Conservation (phyloP, 225 moss, liverwort and hornwort species). For the Pseudisothecium myosuroides region DNA sequence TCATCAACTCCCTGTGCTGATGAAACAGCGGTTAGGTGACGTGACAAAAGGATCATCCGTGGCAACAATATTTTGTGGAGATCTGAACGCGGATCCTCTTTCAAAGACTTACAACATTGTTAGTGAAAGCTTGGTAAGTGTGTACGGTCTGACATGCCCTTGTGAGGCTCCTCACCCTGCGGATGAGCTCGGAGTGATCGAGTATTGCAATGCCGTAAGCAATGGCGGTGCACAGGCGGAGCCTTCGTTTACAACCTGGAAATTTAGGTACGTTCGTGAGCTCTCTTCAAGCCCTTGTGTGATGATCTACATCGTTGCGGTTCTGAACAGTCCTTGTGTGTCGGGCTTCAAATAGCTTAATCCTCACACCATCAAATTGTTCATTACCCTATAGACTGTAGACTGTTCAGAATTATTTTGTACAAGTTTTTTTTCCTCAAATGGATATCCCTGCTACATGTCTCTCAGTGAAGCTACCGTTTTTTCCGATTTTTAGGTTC, state of each 20-base stretch:
- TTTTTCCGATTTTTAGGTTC: slow-evolving; percentile 19
- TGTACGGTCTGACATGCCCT: slow-evolving; percentile 26
- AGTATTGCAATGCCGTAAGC: slow-evolving; percentile 9
- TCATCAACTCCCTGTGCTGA: not conserved
- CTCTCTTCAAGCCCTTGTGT: not conserved
- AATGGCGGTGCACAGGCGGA: slow-evolving; percentile 37
- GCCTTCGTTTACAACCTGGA: slow-evolving; percentile 68
- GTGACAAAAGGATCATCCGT: not conserved
- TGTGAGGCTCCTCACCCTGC: slow-evolving; percentile 17
- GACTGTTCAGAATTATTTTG: not conserved
- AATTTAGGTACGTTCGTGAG: slow-evolving; percentile 29
- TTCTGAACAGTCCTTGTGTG: not conserved
- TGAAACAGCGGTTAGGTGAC: slow-evolving; percentile 17
- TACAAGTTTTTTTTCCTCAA: not conserved
- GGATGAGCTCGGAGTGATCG: slow-evolving; percentile 6
- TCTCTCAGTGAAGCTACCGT: not conserved
- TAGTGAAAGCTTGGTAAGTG: slow-evolving; percentile 40
- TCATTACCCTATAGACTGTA: not conserved
- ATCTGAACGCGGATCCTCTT: slow-evolving; percentile 51
- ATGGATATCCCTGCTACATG: not conserved
- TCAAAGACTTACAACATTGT: slow-evolving; percentile 37
- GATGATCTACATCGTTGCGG: not conserved
- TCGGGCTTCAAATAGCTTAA: not conserved
- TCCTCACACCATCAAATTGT: not conserved
- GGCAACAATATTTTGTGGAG: slow-evolving; percentile 55